phyloP scores from a whole-genome alignment of 148 eudicot genomes.

The Pharnaceum exiguum region DNA sequence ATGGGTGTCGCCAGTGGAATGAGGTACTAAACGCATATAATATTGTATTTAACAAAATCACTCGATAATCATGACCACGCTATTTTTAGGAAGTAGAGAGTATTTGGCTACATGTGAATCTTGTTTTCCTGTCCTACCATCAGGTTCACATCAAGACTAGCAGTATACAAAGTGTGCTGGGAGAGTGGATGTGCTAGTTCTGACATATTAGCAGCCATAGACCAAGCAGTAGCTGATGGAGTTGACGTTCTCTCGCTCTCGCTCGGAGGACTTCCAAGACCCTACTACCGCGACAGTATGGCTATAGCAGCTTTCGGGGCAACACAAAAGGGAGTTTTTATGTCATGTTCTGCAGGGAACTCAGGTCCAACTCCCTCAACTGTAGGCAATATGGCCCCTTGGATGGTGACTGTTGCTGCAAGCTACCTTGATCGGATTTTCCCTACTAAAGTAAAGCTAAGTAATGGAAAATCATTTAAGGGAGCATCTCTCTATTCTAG shows the following conservation, averaged over 20 bases:
- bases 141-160: slow-evolving; percentile 57
- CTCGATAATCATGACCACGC: too few species aligned
- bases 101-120: neutral
- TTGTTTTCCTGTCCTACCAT: neutral
- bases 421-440: slow-evolving; percentile 57
- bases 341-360: slow-evolving; percentile 73
- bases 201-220: slow-evolving; percentile 68
- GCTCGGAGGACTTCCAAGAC: slow-evolving; percentile 53
- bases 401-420: slow-evolving; percentile 70
- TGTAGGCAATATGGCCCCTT: slow-evolving; percentile 67
- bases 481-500: slow-evolving; percentile 52
- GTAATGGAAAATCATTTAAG: slow-evolving; percentile 37
- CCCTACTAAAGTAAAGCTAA: slow-evolving; percentile 46
- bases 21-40: slow-evolving; percentile 27
- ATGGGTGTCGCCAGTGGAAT: slow-evolving; percentile 61
- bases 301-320: slow-evolving; percentile 73
- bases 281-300: slow-evolving; percentile 50
- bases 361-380: slow-evolving; percentile 58
- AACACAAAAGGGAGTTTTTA: slow-evolving; percentile 44
- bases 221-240: slow-evolving; percentile 56
- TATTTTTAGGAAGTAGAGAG: too few species aligned
- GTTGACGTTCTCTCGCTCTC: slow-evolving; percentile 67
- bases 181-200: slow-evolving; percentile 55
- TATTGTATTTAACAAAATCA: too few species aligned
- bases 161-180: slow-evolving; percentile 72